These are phyloP conservation scores for Tylopilus sp. DNA, from an alignment of 1,284 basidiomycete species.

Conservation along the genomic window DNA sequence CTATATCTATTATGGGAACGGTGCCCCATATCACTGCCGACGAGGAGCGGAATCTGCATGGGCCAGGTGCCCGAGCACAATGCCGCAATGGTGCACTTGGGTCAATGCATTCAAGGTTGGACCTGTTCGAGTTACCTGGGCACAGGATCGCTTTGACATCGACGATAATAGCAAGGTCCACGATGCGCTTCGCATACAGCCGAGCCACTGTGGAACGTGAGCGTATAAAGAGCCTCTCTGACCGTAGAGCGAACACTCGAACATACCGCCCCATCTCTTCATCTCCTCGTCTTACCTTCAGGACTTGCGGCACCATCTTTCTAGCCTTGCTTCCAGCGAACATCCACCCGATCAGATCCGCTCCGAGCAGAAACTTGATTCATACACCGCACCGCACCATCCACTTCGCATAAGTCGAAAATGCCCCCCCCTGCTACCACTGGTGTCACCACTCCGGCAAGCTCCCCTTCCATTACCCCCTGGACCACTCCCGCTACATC, in stretches of 20 bases:
- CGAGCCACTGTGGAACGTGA: neutral
- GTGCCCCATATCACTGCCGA: too few species aligned
- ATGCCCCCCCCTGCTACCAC: neutral
- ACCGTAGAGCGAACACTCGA: neutral
- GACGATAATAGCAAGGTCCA: neutral
- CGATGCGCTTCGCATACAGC: neutral
- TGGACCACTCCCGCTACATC: neutral
- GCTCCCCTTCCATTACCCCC: neutral
- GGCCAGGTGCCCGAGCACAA: neutral
- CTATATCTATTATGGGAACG: too few species aligned
- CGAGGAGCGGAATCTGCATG: too few species aligned
- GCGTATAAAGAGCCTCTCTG: slow-evolving; percentile 7
- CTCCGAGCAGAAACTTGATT: neutral
- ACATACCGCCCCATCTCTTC: neutral
- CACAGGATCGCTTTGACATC: neutral
- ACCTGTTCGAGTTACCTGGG: neutral
- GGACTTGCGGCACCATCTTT: neutral
- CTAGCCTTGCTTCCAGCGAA: neutral
- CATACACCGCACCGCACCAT: neutral
- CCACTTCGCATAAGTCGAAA: neutral
- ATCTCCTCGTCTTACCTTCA: neutral
- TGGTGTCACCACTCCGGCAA: neutral
- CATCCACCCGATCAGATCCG: neutral
- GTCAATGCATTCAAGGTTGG: neutral
- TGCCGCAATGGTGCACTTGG: neutral